Percentiles rank a stretch among this genome's conserved stretches.
Evolutionary conservation across 164 flowering plant species (phyloP).

Genomic region (Taxillus chinensis): DNA sequence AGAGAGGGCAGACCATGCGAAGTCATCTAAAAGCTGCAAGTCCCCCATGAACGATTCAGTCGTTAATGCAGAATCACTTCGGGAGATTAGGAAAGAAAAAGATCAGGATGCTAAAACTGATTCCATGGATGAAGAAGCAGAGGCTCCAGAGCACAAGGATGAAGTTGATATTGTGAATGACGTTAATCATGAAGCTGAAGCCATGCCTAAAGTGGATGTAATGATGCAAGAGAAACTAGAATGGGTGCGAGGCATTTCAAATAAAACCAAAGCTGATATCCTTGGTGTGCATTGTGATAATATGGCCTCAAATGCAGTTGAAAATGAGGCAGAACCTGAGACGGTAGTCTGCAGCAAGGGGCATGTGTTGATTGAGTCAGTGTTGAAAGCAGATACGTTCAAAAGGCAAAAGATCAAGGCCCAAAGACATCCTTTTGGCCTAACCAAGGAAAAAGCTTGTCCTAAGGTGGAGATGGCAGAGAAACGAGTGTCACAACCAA

Average conservation of each 20-base stretch:
- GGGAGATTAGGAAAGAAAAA: slow-evolving; percentile 5
- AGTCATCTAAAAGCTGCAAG: slow-evolving; percentile 5
- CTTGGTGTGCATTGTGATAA: not conserved
- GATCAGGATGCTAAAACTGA: slow-evolving; percentile 3
- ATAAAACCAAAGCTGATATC: not conserved
- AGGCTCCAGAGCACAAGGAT: slow-evolving; percentile 31
- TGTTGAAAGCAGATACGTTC: slow-evolving; percentile 6
- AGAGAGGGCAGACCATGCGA: slow-evolving; percentile 8
- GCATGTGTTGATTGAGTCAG: slow-evolving; percentile 5
- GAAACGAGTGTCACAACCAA: slow-evolving; percentile 6
- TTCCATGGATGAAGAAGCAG: slow-evolving; percentile 32
- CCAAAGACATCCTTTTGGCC: slow-evolving; percentile 17
- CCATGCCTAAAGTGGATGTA: slow-evolving; percentile 7
- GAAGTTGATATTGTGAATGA: slow-evolving; percentile 13
- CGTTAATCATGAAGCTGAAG: slow-evolving; percentile 10
- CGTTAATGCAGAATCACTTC: slow-evolving; percentile 8
- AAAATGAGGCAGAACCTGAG: slow-evolving; percentile 7
- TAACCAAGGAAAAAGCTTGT: slow-evolving; percentile 16
- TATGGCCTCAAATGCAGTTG: not conserved
- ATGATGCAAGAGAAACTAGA: slow-evolving; percentile 8
- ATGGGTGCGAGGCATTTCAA: not conserved
- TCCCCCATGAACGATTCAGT: slow-evolving; percentile 6
- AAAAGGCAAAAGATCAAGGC: slow-evolving; percentile 11
- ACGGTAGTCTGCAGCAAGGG: slow-evolving; percentile 8
- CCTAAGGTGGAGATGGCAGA: slow-evolving; percentile 10